A percentile compares a stretch with the other conserved stretches of the same genome.
Conservation (phyloP, 2,329 filamentous ascomycete genomes). For the Passalora sequoiae region DNA sequence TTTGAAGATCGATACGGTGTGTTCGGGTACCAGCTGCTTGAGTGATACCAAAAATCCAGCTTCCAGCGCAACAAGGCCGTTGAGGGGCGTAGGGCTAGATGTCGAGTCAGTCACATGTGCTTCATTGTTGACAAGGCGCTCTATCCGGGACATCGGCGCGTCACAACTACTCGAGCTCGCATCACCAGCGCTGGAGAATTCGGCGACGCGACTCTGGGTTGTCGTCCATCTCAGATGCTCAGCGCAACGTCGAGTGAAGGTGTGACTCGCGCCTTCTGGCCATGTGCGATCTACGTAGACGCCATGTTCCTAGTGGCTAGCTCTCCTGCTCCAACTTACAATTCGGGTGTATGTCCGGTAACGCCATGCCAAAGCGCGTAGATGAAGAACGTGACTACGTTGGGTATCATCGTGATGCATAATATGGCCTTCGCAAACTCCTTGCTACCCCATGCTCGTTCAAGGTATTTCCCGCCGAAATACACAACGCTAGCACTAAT, state of each 20-base stretch:
- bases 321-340: slow-evolving; percentile 47
- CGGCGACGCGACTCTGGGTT: too few species aligned
- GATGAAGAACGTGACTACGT: slow-evolving; percentile 65
- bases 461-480: slow-evolving; percentile 89
- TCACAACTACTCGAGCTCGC: too few species aligned
- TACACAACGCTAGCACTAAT: slow-evolving; percentile 76
- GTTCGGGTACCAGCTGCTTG: slow-evolving; percentile 93
- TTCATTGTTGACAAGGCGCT: too few species aligned
- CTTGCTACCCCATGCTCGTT: slow-evolving; percentile 87
- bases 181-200: too few species aligned
- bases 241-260: too few species aligned
- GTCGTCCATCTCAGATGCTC: too few species aligned
- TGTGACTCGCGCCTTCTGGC: too few species aligned
- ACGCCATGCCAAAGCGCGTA: slow-evolving; percentile 70
- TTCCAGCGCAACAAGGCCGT: slow-evolving; percentile 82
- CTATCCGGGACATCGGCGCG: too few species aligned
- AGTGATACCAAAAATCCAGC: slow-evolving; percentile 93
- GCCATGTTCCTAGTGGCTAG: not conserved
- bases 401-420: slow-evolving; percentile 72
- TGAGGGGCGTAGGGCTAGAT: slow-evolving; percentile 66
- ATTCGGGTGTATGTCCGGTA: slow-evolving; percentile 60
- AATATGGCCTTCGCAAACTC: slow-evolving; percentile 89
- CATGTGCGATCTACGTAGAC: too few species aligned
- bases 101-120: slow-evolving; percentile 8
- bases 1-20: slow-evolving; percentile 90